phyloP scores from a whole-genome alignment of 2,329 filamentous ascomycete genomes.

The Penicillium paneum region DNA sequence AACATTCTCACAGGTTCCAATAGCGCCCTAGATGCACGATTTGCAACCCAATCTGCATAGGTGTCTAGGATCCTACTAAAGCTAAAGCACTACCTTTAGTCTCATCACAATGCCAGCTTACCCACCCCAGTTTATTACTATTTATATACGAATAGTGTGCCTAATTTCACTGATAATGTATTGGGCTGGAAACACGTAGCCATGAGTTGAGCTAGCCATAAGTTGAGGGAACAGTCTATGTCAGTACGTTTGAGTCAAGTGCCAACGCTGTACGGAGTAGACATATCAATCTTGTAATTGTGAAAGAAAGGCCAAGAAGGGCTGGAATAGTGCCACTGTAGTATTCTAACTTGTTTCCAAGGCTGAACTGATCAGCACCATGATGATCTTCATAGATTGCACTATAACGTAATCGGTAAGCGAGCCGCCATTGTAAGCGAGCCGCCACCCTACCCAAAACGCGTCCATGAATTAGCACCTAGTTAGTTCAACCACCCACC shows the following conservation, averaged over 20 bases:
- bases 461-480: no score
- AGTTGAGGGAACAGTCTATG: neutral
- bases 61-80: neutral
- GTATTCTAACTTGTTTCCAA: neutral
- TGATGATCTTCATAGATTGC: neutral
- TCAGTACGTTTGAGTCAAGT: neutral
- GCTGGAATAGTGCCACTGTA: neutral
- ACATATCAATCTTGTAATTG: neutral
- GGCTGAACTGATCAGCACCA: neutral
- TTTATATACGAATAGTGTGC: neutral
- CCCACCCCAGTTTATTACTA: neutral
- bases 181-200: neutral
- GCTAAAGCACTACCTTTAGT: neutral
- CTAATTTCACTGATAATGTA: neutral
- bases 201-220: neutral
- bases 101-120: conserved; percentile 14
- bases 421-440: no score
- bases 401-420: no score
- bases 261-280: neutral
- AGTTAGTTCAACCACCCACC: no score
- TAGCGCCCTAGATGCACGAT: neutral
- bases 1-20: conserved; percentile 1
- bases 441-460: no score
- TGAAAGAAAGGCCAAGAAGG: neutral
- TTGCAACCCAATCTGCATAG: conserved; percentile 1